Conservation (phyloP, 805 yeast species). For the Starmera pachycereana region DNA sequence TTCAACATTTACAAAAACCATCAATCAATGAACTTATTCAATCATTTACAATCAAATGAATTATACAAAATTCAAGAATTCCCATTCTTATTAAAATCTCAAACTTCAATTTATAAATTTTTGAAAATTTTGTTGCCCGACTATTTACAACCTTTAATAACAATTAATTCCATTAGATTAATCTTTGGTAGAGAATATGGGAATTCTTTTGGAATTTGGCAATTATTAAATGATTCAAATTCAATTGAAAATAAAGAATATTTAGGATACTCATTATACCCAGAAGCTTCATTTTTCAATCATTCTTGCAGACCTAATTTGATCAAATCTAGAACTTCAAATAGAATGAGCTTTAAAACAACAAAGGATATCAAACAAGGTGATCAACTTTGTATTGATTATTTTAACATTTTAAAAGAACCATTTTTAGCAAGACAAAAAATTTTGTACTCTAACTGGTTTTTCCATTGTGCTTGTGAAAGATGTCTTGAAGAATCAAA, state of each 20-base stretch:
- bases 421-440: slow-evolving; percentile 29
- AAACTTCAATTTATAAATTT: slow-evolving; percentile 37
- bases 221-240: slow-evolving; percentile 22
- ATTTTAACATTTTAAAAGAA: slow-evolving; percentile 41
- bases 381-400: slow-evolving; percentile 49
- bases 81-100: slow-evolving; percentile 38
- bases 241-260: slow-evolving; percentile 39
- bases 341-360: slow-evolving; percentile 33
- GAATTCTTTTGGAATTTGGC: slow-evolving; percentile 66
- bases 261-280: slow-evolving; percentile 50
- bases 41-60: slow-evolving; percentile 43
- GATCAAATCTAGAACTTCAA: slow-evolving; percentile 29
- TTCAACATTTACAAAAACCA: slow-evolving; percentile 19
- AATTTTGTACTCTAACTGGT: slow-evolving; percentile 42
- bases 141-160: slow-evolving; percentile 24
- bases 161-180: slow-evolving; percentile 29
- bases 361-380: slow-evolving; percentile 27
- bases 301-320: slow-evolving; percentile 57
- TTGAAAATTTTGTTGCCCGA: slow-evolving; percentile 29
- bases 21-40: slow-evolving; percentile 20
- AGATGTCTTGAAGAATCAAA: slow-evolving; percentile 25
- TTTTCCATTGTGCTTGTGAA: slow-evolving; percentile 44
- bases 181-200: slow-evolving; percentile 52
- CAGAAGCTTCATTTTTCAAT: slow-evolving; percentile 58
- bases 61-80: slow-evolving; percentile 30